Evolutionary conservation across 1,284 basidiomycete species (phyloP).

Genomic region (Boletus nobilissimus): DNA sequence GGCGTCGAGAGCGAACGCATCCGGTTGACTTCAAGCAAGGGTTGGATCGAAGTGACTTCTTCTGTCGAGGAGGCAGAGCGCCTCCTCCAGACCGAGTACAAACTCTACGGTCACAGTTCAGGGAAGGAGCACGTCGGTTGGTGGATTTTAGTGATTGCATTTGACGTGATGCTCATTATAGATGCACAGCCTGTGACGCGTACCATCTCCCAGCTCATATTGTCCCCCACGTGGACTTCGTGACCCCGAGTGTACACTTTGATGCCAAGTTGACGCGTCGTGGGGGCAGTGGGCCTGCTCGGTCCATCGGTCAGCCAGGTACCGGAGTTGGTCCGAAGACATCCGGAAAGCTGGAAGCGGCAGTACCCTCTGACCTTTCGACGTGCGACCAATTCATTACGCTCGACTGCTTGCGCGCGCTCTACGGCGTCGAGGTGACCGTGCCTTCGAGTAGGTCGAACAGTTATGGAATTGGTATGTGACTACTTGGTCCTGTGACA

Average conservation of each 20-base stretch:
- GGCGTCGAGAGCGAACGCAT: conserved; percentile 50
- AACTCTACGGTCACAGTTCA: conserved; percentile 50
- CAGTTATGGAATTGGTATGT: conserved; percentile 59
- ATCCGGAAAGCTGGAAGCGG: conserved; percentile 39
- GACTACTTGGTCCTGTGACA: background rate
- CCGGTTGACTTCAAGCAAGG: conserved; percentile 46
- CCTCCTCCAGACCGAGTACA: conserved; percentile 40
- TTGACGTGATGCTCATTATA: conserved; percentile 31
- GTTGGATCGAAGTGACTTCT: conserved; percentile 56
- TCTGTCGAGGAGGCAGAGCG: conserved; percentile 54
- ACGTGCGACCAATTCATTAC: conserved; percentile 57
- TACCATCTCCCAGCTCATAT: conserved; percentile 44
- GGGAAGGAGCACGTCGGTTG: conserved; percentile 54
- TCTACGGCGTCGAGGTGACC: conserved; percentile 50
- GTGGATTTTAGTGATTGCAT: conserved; percentile 26
- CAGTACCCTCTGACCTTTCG: conserved; percentile 22
- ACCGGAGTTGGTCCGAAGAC: conserved; percentile 47
- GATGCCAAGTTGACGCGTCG: conserved; percentile 44
- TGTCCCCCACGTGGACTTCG: conserved; percentile 45
- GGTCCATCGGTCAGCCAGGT: conserved; percentile 47
- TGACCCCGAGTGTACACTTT: conserved; percentile 42
- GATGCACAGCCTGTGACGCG: conserved; percentile 38
- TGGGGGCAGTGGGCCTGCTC: conserved; percentile 1
- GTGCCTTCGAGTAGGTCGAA: conserved; percentile 43
- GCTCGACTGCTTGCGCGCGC: conserved; percentile 55